phyloP scores from a whole-genome alignment of 371 early-diverging fungal species.

The Syncephalastrum racemosum region DNA sequence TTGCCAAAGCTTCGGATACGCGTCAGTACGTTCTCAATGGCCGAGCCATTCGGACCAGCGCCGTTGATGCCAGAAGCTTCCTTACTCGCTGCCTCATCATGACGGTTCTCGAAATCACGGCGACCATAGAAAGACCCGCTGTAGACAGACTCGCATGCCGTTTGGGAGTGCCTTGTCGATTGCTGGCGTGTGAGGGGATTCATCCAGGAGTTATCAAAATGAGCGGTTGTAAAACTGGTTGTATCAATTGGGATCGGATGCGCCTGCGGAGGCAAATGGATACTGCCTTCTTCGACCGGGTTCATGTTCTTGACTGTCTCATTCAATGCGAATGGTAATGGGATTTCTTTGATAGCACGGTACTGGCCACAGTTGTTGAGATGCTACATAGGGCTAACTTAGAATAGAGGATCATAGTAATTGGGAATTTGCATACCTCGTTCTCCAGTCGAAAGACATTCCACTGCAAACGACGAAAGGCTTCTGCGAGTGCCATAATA shows the following conservation, averaged over 20 bases:
- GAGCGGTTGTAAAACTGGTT: too few species aligned
- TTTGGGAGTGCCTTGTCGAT: conserved; percentile 4
- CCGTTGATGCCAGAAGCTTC: conserved; percentile 8
- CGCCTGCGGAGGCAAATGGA: conserved; percentile 4
- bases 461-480: conserved; percentile 83
- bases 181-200: conserved; percentile 4
- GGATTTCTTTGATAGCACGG: conserved; percentile 85
- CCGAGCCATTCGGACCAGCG: conserved; percentile 2
- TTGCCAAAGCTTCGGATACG: conserved; percentile 23
- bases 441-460: conserved; percentile 89
- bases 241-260: too few species aligned
- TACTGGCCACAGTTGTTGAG: conserved; percentile 85
- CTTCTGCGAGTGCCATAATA: conserved; percentile 49
- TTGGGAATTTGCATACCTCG: conserved; percentile 48
- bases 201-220: conserved; percentile 2
- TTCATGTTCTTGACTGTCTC: conserved; percentile 20
- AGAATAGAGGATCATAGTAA: not conserved
- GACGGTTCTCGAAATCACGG: conserved; percentile 49
- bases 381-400: conserved; percentile 46
- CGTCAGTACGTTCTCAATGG: conserved; percentile 19
- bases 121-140: conserved; percentile 48
- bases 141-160: conserved; percentile 7
- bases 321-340: conserved; percentile 65
- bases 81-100: conserved; percentile 23
- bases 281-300: conserved; percentile 23